Base-by-base conservation (phyloP, 192 early-diverging fungal genomes). In the Mortierella alpina region DNA sequence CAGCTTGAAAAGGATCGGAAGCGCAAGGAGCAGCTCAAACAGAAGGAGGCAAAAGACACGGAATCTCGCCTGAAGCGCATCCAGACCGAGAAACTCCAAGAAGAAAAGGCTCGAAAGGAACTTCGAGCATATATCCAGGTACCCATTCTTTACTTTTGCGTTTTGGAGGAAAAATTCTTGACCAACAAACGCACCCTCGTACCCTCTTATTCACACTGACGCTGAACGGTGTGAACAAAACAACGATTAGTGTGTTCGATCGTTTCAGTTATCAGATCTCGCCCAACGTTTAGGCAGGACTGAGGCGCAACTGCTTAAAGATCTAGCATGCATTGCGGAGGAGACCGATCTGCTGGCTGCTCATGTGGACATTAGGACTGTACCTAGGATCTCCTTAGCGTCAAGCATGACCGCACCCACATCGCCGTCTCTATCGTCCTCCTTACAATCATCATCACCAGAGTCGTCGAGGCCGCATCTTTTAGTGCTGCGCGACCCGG, bases 101-200 rank as follows among this genome's bases (percentile, higher is more conserved):
- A 67, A 46, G 77, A 72, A 54, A 68, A 44, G 11, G 70, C 59
- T 1, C 69, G 70, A 2, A 48, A 53, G 23, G 77, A 80, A 45
- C 77, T 80, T 47, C 40, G 59, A n/a, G 70, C 69, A 17, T 80
- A 80, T 46, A 61, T 80, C n/a, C 77, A 80, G 70, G 77, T 73
- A 44, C n/a, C 4, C 8, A 1, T 4, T 46, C 41, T 23, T 52
- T 40, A 2, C 20, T 17, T 11, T 42, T 12, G 12, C n/a, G 15
- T 46, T 7, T 45, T 58, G 40, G 62, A n/a, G 13, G 47, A 8
- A 42, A 31, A 68, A n/a, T 55, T 1, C 4, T 18, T 11, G 23
- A 49, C 18, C 14, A 47, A 47, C 61, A 13, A 7, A 23, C 47
- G 3, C 31, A 31, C 31, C 31, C 31, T 31, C 31, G 1, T 31